Percentiles rank a stretch among this genome's conserved stretches.
These are phyloP conservation scores for Eragrostis nindensis DNA, from an alignment of 176 grass and related monocot species.

Conservation along the genomic window DNA sequence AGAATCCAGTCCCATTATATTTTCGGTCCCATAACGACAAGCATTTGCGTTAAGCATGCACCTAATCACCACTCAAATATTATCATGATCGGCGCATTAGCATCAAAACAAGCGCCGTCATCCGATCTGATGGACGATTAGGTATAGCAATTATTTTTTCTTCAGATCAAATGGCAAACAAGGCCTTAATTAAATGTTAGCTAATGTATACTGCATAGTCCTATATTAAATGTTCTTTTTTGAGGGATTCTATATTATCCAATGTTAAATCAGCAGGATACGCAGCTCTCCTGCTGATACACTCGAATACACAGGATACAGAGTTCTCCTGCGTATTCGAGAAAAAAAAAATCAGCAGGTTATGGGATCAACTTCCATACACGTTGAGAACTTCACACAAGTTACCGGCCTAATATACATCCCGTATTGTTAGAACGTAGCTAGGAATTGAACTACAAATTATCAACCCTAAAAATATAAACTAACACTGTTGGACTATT, in stretches of 20 bases:
- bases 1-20: conserved; percentile 6
- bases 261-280: too few relatives aligned
- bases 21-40: conserved; percentile 28
- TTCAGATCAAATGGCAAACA: background rate
- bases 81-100: background rate
- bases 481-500: background rate
- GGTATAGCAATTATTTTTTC: background rate
- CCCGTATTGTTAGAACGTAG: background rate
- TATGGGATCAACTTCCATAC: background rate
- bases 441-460: background rate
- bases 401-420: background rate
- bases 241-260: too few relatives aligned
- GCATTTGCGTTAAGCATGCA: conserved; percentile 19
- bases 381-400: background rate
- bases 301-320: too few relatives aligned
- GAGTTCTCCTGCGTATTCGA: too few relatives aligned
- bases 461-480: background rate
- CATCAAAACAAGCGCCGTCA: background rate
- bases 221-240: too few relatives aligned
- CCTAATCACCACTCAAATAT: background rate
- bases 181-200: background rate
- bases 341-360: too few relatives aligned
- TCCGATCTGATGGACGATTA: background rate
- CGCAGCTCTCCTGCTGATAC: too few relatives aligned
- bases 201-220: background rate